Evolutionary conservation across 768 basidiomycete species (phyloP).

Genomic region (Termitomyces sp.): DNA sequence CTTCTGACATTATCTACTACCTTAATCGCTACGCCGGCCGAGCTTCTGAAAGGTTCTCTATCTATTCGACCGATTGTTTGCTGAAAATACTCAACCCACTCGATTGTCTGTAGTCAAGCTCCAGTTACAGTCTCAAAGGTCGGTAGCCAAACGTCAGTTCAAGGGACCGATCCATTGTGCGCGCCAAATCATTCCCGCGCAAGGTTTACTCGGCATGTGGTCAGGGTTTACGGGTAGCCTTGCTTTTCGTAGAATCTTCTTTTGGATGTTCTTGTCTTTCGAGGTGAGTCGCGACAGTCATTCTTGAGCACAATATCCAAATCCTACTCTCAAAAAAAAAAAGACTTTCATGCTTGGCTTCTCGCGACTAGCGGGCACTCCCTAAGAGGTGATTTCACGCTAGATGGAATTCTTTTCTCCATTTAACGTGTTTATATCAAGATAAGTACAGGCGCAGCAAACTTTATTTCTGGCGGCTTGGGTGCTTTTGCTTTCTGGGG

Average conservation of each 20-base stretch:
- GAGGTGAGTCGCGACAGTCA: conserved; percentile 38
- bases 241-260: conserved; percentile 70
- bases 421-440: conserved; percentile 21
- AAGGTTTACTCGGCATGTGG: conserved; percentile 70
- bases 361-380: conserved; percentile 52
- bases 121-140: conserved; percentile 60
- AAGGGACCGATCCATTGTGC: conserved; percentile 67
- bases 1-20: conserved; percentile 71
- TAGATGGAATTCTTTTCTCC: not conserved
- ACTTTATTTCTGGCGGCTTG: conserved; percentile 64
- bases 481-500: conserved; percentile 64
- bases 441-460: conserved; percentile 60
- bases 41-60: conserved; percentile 64
- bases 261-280: conserved; percentile 75
- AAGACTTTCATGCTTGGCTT: conserved; percentile 63
- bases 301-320: conserved; percentile 15
- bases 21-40: conserved; percentile 71
- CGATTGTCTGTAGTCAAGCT: conserved; percentile 52
- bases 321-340: conserved; percentile 4
- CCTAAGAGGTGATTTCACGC: conserved; percentile 47
- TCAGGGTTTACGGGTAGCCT: conserved; percentile 76
- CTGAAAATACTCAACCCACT: conserved; percentile 46
- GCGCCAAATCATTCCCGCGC: conserved; percentile 55
- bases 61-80: conserved; percentile 29
- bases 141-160: conserved; percentile 50